Percentiles rank a stretch among this genome's conserved stretches.
These are phyloP conservation scores for Nyctanthes arbortristis DNA, from an alignment of 257 asterid genomes.

Conservation along the genomic window DNA sequence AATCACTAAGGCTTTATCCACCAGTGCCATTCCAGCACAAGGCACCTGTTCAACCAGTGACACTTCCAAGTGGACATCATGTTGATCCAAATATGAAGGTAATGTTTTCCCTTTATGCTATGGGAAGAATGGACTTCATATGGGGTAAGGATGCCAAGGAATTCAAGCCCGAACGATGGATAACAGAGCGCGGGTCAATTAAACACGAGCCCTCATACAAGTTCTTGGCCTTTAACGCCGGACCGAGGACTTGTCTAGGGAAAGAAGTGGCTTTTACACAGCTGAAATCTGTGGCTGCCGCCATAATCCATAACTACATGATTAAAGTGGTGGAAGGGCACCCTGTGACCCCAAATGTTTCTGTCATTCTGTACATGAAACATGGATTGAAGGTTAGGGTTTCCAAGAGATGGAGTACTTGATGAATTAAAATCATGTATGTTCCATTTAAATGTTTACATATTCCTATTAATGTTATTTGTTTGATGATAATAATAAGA, in stretches of 20 bases:
- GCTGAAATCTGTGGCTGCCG: constrained; percentile 62
- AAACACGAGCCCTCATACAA: constrained; percentile 55
- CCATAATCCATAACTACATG: constrained; percentile 50
- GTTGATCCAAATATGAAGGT: constrained; percentile 37
- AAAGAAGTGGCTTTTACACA: constrained; percentile 69
- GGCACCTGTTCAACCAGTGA: constrained; percentile 35
- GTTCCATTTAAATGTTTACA: background rate
- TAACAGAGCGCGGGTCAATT: constrained; percentile 36
- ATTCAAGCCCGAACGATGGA: constrained; percentile 60
- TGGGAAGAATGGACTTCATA: constrained; percentile 44
- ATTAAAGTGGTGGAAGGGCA: constrained; percentile 55
- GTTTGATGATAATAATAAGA: background rate
- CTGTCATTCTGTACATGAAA: constrained; percentile 67
- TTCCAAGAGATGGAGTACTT: constrained; percentile 46
- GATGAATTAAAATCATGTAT: constrained; percentile 9
- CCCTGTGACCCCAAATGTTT: constrained; percentile 46
- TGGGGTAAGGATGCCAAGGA: constrained; percentile 52
- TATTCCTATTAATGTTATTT: background rate
- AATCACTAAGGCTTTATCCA: constrained; percentile 47
- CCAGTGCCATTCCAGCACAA: constrained; percentile 55
- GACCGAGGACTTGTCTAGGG: constrained; percentile 58
- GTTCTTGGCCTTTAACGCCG: constrained; percentile 53
- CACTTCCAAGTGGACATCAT: constrained; percentile 44
- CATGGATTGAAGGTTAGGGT: constrained; percentile 62
- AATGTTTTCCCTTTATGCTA: constrained; percentile 41